phyloP scores from a whole-genome alignment of 2,329 filamentous ascomycete species.

The Magnaporthiopsis incrustans region DNA sequence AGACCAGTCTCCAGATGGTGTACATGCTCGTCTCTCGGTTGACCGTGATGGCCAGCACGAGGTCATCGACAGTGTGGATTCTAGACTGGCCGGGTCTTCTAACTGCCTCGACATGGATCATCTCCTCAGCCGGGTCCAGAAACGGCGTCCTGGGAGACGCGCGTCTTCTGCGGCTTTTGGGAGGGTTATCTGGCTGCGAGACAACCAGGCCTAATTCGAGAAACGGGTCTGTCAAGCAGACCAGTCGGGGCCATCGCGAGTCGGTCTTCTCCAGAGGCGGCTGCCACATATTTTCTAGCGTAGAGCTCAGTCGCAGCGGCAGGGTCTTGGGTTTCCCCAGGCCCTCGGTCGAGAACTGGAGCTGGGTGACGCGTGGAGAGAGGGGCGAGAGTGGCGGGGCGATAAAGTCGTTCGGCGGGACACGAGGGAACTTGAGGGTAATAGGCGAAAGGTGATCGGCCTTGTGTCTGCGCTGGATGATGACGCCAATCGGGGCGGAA shows the following conservation, averaged over 20 bases:
- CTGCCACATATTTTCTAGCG: constrained; percentile 52
- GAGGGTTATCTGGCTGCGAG: constrained; percentile 39
- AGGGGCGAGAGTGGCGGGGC: constrained; percentile 55
- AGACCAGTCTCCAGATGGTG: constrained; percentile 77
- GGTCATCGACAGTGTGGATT: constrained; percentile 29
- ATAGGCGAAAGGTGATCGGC: constrained; percentile 40
- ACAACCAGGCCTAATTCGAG: constrained; percentile 80
- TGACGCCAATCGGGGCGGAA: constrained; percentile 71
- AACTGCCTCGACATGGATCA: constrained; percentile 70
- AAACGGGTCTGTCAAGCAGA: constrained; percentile 78
- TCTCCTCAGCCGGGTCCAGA: constrained; percentile 70
- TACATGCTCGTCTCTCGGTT: constrained; percentile 71
- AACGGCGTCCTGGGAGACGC: constrained; percentile 40
- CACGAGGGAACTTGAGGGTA: constrained; percentile 49
- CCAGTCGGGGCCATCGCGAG: constrained; percentile 64
- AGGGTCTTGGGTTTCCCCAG: constrained; percentile 47
- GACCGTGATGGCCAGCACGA: constrained; percentile 72
- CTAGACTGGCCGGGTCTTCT: constrained; percentile 42
- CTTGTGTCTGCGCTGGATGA: constrained; percentile 73
- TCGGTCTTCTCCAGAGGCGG: constrained; percentile 42
- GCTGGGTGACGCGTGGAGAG: constrained; percentile 38
- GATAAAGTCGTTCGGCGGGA: constrained; percentile 77
- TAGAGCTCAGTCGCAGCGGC: constrained; percentile 43
- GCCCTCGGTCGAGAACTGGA: constrained; percentile 49
- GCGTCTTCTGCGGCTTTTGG: constrained; percentile 28